Percentiles rank a stretch among this genome's conserved stretches.
phyloP scores from a whole-genome alignment of 208 protist species.

The Leishmania mexicana region DNA sequence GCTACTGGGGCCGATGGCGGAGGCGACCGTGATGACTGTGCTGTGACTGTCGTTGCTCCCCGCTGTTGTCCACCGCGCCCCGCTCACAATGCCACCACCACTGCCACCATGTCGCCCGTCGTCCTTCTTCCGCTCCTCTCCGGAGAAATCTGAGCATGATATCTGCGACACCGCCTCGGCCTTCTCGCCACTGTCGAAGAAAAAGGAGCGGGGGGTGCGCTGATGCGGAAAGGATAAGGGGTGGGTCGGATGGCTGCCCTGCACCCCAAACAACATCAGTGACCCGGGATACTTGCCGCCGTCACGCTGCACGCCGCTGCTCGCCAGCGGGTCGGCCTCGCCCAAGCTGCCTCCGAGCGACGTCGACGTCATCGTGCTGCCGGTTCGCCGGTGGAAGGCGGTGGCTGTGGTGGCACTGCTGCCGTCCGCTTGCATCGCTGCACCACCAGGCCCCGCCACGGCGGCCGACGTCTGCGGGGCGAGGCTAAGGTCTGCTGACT shows the following conservation, averaged over 20 bases:
- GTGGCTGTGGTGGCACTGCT: not conserved
- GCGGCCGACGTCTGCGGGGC: conserved; percentile 12
- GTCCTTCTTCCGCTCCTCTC: not conserved
- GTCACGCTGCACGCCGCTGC: conserved; percentile 9
- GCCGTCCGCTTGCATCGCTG: not conserved
- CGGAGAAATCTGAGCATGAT: not conserved
- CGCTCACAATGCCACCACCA: not conserved
- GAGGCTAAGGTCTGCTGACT: conserved; percentile 22
- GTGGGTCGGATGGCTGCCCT: conserved; percentile 11
- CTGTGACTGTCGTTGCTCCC: not conserved
- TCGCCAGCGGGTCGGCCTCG: not conserved
- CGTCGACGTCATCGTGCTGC: not conserved
- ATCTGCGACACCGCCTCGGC: not conserved
- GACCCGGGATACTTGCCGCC: conserved; percentile 18
- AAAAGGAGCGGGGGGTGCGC: not conserved
- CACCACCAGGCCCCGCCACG: not conserved
- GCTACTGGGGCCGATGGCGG: conserved; percentile 10
- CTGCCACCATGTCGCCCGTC: not conserved
- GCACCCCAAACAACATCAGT: not conserved
- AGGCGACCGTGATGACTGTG: not conserved
- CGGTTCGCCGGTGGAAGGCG: conserved; percentile 1
- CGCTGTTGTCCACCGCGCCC: not conserved
- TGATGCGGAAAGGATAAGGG: conserved; percentile 13
- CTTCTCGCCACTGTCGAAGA: not conserved
- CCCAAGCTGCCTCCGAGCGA: not conserved